phyloP scores from a whole-genome alignment of 2,329 filamentous ascomycete genomes.

The Colletotrichum cuscutae region DNA sequence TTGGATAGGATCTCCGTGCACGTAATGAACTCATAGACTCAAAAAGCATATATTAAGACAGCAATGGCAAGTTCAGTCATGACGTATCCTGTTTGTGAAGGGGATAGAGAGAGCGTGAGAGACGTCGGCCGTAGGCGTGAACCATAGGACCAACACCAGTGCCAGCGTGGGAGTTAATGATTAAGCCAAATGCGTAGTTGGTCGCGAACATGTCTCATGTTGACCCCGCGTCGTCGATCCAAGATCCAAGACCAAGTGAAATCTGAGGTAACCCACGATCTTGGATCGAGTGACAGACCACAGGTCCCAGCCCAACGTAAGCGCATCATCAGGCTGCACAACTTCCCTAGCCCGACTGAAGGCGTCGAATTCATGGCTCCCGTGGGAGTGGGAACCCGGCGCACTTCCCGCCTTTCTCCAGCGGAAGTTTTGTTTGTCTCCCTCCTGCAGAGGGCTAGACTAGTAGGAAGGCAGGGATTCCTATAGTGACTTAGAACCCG shows the following conservation, averaged over 20 bases:
- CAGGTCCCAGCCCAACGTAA: background rate
- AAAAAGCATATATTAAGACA: constrained; percentile 2
- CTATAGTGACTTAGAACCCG: background rate
- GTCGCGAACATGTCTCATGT: background rate
- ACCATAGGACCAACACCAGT: too few relatives aligned
- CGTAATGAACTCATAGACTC: constrained; percentile 6
- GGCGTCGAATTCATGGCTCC: background rate
- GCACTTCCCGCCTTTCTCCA: too few relatives aligned
- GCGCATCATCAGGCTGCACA: background rate
- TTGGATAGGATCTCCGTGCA: background rate
- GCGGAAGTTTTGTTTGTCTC: background rate
- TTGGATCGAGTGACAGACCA: background rate
- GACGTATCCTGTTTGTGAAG: background rate
- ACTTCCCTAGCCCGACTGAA: background rate
- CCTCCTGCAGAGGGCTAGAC: background rate
- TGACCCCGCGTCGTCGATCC: background rate
- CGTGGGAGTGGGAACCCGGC: background rate
- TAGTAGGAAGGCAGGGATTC: background rate
- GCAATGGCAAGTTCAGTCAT: background rate
- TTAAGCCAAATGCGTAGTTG: background rate
- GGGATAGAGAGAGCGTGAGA: background rate
- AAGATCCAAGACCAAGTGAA: background rate
- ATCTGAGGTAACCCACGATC: background rate
- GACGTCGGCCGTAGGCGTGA: background rate
- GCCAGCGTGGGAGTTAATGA: background rate